Conservation (phyloP, 2,329 filamentous ascomycete genomes). For the Penicillium concentricum region DNA sequence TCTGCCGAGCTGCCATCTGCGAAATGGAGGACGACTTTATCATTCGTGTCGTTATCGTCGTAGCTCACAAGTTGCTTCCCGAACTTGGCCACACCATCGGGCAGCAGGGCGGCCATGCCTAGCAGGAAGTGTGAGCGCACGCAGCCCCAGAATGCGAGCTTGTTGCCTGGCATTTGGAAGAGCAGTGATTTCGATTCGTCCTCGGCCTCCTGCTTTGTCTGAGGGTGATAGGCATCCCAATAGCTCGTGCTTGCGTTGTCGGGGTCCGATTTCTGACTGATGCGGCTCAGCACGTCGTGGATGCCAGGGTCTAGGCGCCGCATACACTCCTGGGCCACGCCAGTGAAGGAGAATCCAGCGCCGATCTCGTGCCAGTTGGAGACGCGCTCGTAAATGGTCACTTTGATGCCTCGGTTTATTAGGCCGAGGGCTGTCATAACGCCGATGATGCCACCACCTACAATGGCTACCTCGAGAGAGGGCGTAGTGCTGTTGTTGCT, state of each 20-base stretch:
- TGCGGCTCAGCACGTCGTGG: no score
- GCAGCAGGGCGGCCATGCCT: not conserved
- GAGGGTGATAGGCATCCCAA: not conserved
- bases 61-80: not conserved
- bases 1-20: not conserved
- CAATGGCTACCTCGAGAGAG: not conserved
- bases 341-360: not conserved
- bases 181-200: not conserved
- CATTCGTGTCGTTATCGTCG: not conserved
- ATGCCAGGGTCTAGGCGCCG: no score
- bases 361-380: not conserved
- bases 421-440: not conserved
- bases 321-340: not conserved
- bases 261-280: not conserved
- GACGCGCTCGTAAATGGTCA: not conserved
- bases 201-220: not conserved
- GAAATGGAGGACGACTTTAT: not conserved
- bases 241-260: not conserved
- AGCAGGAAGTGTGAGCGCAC: not conserved
- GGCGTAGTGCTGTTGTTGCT: no score
- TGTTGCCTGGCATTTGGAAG: not conserved
- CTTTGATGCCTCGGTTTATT: not conserved
- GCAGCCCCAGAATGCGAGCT: not conserved
- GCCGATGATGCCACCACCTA: not conserved
- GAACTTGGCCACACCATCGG: not conserved